phyloP scores from a whole-genome alignment of 768 basidiomycete genomes.

The Lactifluus echinatus region DNA sequence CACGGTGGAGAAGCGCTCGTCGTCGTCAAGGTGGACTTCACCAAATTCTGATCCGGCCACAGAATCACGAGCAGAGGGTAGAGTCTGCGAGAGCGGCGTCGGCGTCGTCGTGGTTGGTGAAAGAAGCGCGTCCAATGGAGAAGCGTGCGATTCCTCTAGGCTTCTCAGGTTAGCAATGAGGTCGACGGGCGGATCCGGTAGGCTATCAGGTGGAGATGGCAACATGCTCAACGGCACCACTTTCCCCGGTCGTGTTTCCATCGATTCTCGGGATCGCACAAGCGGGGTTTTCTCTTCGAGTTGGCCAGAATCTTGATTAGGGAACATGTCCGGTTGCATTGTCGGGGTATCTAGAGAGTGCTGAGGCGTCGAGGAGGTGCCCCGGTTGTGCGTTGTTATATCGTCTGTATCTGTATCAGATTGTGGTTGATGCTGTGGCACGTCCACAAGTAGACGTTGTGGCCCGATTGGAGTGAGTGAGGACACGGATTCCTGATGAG shows the following conservation, averaged over 20 bases:
- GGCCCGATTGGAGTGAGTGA: not conserved
- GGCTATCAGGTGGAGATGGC: not conserved
- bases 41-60: conserved; percentile 32
- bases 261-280: not conserved
- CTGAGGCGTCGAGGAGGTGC: not conserved
- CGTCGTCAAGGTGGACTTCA: conserved; percentile 49
- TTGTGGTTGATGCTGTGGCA: not conserved
- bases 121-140: conserved; percentile 26
- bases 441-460: not conserved
- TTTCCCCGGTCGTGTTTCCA: not conserved
- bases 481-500: not conserved
- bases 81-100: conserved; percentile 16
- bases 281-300: not conserved
- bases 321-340: not conserved
- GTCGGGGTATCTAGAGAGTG: not conserved
- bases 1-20: conserved; percentile 52
- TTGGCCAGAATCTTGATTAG: not conserved
- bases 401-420: not conserved
- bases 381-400: not conserved
- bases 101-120: conserved; percentile 24
- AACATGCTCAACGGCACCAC: not conserved
- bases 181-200: not conserved
- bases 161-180: not conserved
- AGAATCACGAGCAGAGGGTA: conserved; percentile 14
- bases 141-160: not conserved